Base-by-base conservation (phyloP, 2,329 filamentous ascomycete genomes). In the Penicillium decumbens region DNA sequence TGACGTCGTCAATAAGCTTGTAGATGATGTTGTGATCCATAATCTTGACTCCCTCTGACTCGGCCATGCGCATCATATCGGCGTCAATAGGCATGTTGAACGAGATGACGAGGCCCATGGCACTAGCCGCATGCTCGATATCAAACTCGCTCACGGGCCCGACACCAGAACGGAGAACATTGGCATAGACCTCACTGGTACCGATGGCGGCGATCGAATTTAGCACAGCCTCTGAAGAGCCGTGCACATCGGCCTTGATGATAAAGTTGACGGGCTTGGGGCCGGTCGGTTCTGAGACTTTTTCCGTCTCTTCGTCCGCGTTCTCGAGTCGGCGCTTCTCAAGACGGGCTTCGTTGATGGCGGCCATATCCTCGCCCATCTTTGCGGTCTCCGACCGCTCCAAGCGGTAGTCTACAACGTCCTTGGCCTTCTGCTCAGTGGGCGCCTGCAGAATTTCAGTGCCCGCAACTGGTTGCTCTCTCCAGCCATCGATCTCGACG, bases 401-500 rank as follows among this genome's bases (percentile, higher is more conserved):
- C 29, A 81, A 70, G 8, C 93, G 85, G 62, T 91, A 89, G 1
- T 85, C 81, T 1, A 92, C 79, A 0, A 93, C 92, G 2, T 78
- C 80, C 62, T 88, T 88, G 30, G 90, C 93, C 54, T 81, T 85
- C 51, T 83, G 80, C 71, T 97, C 91, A 58, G 84, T 83, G 0
- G 80, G 76, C 1, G 91, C 89, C 72, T 97, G 88, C 0, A 98
- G 77, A 7, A 95, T 85, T 73, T 89, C 83, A 61, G 95, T 88
- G 43, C 95, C 95, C 1, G 93, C 92, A 23, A 81, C 79, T 0
- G 93, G 92, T 57, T 89, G 85, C 30, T 89, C 87, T 60, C 85
- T 84, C 93, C 93, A 98, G n/a, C 93, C 93, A 54, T 96, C 83
- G 18, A 98, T 82, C 69, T 97, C 89, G 3, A 95, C 88, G 0